These are phyloP conservation scores for Boletus edulis DNA, from an alignment of 768 basidiomycete genomes.

Conservation along the genomic window DNA sequence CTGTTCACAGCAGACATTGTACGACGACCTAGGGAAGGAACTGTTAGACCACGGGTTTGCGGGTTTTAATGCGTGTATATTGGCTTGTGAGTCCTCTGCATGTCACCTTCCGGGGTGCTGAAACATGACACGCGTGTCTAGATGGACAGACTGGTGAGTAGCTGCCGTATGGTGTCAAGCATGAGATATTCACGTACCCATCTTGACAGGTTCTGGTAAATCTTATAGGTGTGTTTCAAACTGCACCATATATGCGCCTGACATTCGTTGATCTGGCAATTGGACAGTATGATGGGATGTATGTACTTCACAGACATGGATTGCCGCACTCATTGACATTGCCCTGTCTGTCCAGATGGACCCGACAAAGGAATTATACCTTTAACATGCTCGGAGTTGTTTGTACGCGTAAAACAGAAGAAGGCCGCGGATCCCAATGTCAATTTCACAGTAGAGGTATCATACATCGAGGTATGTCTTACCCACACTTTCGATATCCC, in stretches of 20 bases:
- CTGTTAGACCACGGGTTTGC: slow-evolving; percentile 92
- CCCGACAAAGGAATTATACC: slow-evolving; percentile 98
- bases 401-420: slow-evolving; percentile 73
- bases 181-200: slow-evolving; percentile 2
- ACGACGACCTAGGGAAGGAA: slow-evolving; percentile 92
- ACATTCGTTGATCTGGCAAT: slow-evolving; percentile 7
- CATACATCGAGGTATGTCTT: slow-evolving; percentile 81
- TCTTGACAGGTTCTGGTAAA: slow-evolving; percentile 74
- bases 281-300: slow-evolving; percentile 91
- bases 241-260: background rate
- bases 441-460: slow-evolving; percentile 93
- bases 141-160: slow-evolving; percentile 84
- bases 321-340: slow-evolving; percentile 3
- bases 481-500: background rate
- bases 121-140: slow-evolving; percentile 16
- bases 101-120: background rate
- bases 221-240: slow-evolving; percentile 72
- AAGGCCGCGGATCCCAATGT: slow-evolving; percentile 62
- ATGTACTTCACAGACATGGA: slow-evolving; percentile 35
- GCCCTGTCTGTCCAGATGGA: slow-evolving; percentile 57
- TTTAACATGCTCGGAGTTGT: slow-evolving; percentile 90
- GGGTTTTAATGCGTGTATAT: slow-evolving; percentile 97
- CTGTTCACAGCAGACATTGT: slow-evolving; percentile 92
- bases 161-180: background rate
- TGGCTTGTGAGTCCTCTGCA: slow-evolving; percentile 81